Conservation (phyloP, 202 grass and related monocot genomes). For the Digitaria exilis region DNA sequence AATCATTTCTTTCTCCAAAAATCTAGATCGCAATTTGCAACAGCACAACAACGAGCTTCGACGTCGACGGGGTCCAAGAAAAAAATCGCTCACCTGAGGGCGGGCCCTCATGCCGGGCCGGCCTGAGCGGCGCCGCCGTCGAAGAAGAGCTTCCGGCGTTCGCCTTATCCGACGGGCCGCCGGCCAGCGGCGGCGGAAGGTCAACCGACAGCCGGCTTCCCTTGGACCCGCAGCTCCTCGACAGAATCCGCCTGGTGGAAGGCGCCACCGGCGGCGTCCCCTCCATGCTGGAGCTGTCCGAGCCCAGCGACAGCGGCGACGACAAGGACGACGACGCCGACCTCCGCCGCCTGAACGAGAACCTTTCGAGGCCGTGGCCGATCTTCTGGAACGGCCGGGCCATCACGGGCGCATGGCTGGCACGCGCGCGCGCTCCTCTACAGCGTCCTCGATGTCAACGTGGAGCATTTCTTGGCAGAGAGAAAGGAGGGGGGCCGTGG, state of each 20-base stretch:
- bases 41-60: background rate
- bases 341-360: conserved; percentile 38
- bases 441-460: conserved; percentile 28
- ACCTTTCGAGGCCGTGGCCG: conserved; percentile 50
- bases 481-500: background rate
- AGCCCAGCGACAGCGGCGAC: conserved; percentile 28
- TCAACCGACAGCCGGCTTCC: conserved; percentile 36
- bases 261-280: background rate
- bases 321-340: conserved; percentile 1
- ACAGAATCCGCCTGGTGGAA: conserved; percentile 40
- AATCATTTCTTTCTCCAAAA: background rate
- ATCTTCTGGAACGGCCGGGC: conserved; percentile 51
- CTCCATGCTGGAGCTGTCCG: conserved; percentile 43
- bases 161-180: conserved; percentile 30
- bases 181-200: conserved; percentile 28
- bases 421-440: background rate
- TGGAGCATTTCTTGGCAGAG: conserved; percentile 29
- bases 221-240: conserved; percentile 50
- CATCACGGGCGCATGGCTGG: conserved; percentile 52
- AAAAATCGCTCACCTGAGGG: conserved; percentile 52
- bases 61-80: background rate
- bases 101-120: conserved; percentile 28
- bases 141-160: conserved; percentile 2
- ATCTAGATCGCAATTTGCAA: conserved; percentile 10
- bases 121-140: background rate